These are phyloP conservation scores for Theileria orientalis DNA, from an alignment of 169 alveolate genomes.

Conservation along the genomic window DNA sequence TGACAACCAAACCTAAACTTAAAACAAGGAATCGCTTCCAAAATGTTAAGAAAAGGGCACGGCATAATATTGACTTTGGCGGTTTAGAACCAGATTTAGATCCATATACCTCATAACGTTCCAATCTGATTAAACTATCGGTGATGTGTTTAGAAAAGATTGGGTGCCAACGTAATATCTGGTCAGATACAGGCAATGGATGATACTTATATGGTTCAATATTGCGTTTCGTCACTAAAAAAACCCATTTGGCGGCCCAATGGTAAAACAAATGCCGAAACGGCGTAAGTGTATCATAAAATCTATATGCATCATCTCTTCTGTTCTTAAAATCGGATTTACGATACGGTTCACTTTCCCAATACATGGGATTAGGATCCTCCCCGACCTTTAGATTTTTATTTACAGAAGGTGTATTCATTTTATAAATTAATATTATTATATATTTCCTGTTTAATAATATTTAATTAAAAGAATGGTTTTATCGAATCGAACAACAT, in stretches of 20 bases:
- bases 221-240: not conserved
- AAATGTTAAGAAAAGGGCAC: conserved; percentile 38
- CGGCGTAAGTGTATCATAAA: conserved; percentile 11
- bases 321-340: not conserved
- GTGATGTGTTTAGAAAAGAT: conserved; percentile 41
- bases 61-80: not conserved
- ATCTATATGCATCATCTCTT: not conserved
- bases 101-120: not conserved
- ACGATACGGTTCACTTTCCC: conserved; percentile 8
- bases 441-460: too few species aligned
- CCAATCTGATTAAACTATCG: conserved; percentile 37
- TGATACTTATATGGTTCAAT: conserved; percentile 11
- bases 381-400: too few species aligned
- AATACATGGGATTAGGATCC: not conserved
- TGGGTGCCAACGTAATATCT: conserved; percentile 37
- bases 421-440: too few species aligned
- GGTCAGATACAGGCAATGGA: too few species aligned
- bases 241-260: conserved; percentile 38
- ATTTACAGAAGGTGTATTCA: too few species aligned
- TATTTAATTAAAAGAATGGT: too few species aligned
- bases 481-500: too few species aligned
- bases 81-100: not conserved
- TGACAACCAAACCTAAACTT: conserved; percentile 13
- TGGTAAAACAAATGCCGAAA: conserved; percentile 10
- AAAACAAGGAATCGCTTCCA: conserved; percentile 8